These are phyloP conservation scores for Colletotrichum sidae DNA, from an alignment of 2,329 filamentous ascomycete species.

Conservation along the genomic window DNA sequence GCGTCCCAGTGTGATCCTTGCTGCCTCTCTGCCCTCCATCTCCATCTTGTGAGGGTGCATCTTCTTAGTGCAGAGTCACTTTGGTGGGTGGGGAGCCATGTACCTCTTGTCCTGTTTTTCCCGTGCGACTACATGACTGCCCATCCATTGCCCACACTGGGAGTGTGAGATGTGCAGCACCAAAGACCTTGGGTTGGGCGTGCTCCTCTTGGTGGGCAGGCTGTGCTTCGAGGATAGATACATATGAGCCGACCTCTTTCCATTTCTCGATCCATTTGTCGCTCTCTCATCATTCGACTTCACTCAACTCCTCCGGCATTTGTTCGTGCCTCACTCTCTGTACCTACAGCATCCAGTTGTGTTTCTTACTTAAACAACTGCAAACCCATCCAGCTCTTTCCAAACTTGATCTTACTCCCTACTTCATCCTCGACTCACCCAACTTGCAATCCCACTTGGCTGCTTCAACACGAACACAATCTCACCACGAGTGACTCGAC, in stretches of 20 bases:
- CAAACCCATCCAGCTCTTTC: slow-evolving; percentile 21
- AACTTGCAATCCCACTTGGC: neutral
- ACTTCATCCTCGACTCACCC: neutral
- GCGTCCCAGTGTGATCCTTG: slow-evolving; percentile 31
- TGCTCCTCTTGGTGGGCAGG: slow-evolving; percentile 35
- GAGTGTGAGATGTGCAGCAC: slow-evolving; percentile 14
- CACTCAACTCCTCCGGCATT: slow-evolving; percentile 31
- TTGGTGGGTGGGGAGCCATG: neutral
- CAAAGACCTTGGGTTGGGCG: slow-evolving; percentile 25
- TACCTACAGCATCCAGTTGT: slow-evolving; percentile 26
- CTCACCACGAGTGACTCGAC: slow-evolving; percentile 14
- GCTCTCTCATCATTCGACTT: slow-evolving; percentile 38
- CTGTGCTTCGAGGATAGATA: slow-evolving; percentile 40
- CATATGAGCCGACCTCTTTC: slow-evolving; percentile 40
- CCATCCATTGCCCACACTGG: slow-evolving; percentile 5
- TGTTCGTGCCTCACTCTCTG: slow-evolving; percentile 31
- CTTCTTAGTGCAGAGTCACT: slow-evolving; percentile 18
- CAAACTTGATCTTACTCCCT: slow-evolving; percentile 2
- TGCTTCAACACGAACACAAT: neutral
- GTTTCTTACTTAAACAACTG: slow-evolving; percentile 30
- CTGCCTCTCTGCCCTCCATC: slow-evolving; percentile 29
- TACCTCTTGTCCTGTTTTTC: too few species aligned
- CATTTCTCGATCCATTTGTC: slow-evolving; percentile 34
- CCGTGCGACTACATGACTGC: too few species aligned
- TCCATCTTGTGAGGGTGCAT: slow-evolving; percentile 15